Conservation (phyloP, 2,329 filamentous ascomycete genomes). For the Xylaria sp. region DNA sequence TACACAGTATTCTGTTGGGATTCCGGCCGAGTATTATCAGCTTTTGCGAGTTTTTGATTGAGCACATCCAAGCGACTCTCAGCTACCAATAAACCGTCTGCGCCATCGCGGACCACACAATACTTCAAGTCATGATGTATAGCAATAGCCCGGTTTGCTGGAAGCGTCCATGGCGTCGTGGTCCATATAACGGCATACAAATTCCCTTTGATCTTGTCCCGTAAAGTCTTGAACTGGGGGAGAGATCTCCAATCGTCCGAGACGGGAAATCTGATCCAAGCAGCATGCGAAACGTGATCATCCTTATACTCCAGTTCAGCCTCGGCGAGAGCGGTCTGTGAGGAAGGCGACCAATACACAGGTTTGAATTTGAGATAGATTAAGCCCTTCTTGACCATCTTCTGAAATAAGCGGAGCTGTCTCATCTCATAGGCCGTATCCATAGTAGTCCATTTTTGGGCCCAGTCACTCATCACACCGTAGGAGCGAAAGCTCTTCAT, state of each 20-base stretch:
- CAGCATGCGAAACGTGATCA: slow-evolving; percentile 74
- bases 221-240: slow-evolving; percentile 52
- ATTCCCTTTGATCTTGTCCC: slow-evolving; percentile 56
- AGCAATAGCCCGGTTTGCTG: slow-evolving; percentile 90
- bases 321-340: slow-evolving; percentile 81
- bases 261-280: slow-evolving; percentile 84
- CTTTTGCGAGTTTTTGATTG: slow-evolving; percentile 57
- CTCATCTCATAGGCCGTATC: slow-evolving; percentile 77
- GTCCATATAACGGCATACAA: slow-evolving; percentile 96
- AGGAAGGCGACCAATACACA: slow-evolving; percentile 87
- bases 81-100: slow-evolving; percentile 75
- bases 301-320: slow-evolving; percentile 87
- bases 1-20: slow-evolving; percentile 55
- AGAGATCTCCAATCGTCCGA: slow-evolving; percentile 54
- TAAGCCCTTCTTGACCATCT: slow-evolving; percentile 76
- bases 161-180: slow-evolving; percentile 96
- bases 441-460: slow-evolving; percentile 81
- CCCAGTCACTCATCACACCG: slow-evolving; percentile 85
- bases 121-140: slow-evolving; percentile 81
- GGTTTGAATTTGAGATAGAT: slow-evolving; percentile 84
- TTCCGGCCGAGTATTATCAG: slow-evolving; percentile 28
- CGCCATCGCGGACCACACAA: slow-evolving; percentile 67
- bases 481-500: slow-evolving; percentile 78
- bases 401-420: slow-evolving; percentile 79
- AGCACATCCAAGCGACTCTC: slow-evolving; percentile 73